Conservation (phyloP, 176 grass and related monocot species). For the Calamus simplicifolius region DNA sequence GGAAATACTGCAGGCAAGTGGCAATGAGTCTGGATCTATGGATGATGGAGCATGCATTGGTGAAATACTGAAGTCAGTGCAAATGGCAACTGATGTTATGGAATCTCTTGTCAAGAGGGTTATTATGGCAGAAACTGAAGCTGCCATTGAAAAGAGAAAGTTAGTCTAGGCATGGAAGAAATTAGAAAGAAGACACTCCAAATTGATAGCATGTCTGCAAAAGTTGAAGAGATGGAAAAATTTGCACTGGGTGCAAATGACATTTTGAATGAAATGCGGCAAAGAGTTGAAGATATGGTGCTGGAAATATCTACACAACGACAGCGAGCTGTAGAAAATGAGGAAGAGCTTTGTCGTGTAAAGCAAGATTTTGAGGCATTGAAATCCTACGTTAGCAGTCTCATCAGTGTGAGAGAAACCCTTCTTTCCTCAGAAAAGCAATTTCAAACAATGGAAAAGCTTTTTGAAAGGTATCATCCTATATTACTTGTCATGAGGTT, state of each 20-base stretch:
- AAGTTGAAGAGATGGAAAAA: conserved; percentile 96
- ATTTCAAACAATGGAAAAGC: conserved; percentile 73
- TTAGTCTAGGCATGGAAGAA: conserved; percentile 73
- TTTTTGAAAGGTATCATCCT: conserved; percentile 70
- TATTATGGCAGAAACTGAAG: conserved; percentile 57
- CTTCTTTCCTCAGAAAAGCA: conserved; percentile 87
- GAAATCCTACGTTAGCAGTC: conserved; percentile 65
- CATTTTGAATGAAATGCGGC: conserved; percentile 78
- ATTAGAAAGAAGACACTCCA: conserved; percentile 64
- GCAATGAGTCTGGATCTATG: not conserved
- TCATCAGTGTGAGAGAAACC: conserved; percentile 84
- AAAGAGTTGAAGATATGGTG: conserved; percentile 88
- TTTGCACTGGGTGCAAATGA: conserved; percentile 63
- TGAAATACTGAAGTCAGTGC: conserved; percentile 64
- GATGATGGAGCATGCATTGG: conserved; percentile 32
- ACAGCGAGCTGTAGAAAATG: conserved; percentile 77
- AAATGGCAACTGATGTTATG: conserved; percentile 50
- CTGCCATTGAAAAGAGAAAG: conserved; percentile 61
- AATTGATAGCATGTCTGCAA: conserved; percentile 65
- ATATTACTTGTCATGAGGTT: too few relatives aligned
- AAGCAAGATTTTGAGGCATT: conserved; percentile 86
- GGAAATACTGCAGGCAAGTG: not conserved
- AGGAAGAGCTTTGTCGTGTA: conserved; percentile 75
- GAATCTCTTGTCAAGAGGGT: conserved; percentile 72
- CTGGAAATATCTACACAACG: conserved; percentile 70